Conservation (phyloP, 1,284 basidiomycete genomes). For the Ceratobasidium sp. region DNA sequence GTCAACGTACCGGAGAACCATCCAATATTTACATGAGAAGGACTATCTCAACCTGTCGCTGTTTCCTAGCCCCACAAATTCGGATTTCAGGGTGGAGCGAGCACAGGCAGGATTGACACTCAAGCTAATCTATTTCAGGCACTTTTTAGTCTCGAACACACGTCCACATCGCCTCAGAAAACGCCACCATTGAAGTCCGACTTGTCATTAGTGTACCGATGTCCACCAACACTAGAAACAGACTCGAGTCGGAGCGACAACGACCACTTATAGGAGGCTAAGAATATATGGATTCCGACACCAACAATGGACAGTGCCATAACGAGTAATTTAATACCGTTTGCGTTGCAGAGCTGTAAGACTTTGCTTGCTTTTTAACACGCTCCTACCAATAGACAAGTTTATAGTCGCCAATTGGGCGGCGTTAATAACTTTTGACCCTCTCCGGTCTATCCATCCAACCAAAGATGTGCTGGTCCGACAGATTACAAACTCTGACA, state of each 20-base stretch:
- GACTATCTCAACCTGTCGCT: no score
- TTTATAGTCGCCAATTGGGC: not conserved
- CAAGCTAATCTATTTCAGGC: no score
- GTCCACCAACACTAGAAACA: no score
- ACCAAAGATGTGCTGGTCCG: not conserved
- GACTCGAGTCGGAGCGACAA: not conserved
- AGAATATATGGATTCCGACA: not conserved
- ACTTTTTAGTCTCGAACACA: no score
- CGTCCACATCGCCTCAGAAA: no score
- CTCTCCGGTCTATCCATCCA: not conserved
- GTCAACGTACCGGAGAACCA: no score
- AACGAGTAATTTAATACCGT: not conserved
- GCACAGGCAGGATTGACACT: no score
- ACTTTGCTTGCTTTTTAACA: no score
- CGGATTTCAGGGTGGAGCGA: no score
- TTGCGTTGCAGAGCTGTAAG: slow-evolving; percentile 2
- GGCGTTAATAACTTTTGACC: not conserved
- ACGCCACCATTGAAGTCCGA: slow-evolving; percentile 26
- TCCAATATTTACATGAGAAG: no score
- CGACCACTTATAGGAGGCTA: not conserved
- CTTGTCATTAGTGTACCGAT: no score
- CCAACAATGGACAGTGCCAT: not conserved
- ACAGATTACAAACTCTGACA: not conserved
- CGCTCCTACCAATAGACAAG: not conserved
- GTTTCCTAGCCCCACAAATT: no score